Evolutionary conservation across 2,329 filamentous ascomycete species (phyloP).

Genomic region (Talaromyces sp.): DNA sequence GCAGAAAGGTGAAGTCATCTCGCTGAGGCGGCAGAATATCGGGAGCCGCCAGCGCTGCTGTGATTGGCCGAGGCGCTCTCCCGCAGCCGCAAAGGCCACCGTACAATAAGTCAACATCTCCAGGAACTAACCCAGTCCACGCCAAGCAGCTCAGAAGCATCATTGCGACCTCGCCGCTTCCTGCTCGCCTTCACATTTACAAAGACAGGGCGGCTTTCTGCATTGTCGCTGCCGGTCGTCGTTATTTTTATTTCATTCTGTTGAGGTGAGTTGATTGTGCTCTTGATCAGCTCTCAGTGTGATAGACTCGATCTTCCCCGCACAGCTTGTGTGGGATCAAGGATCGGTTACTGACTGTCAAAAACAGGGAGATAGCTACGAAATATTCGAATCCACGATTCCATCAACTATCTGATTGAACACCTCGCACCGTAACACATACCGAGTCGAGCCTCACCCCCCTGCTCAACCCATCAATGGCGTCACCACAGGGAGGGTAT

Average conservation of each 20-base stretch:
- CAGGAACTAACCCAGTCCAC: conserved; percentile 13
- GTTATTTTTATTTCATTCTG: conserved; percentile 1
- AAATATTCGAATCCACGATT: conserved; percentile 19
- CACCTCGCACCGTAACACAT: background rate
- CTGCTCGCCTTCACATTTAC: conserved; percentile 22
- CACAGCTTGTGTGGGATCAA: conserved; percentile 20
- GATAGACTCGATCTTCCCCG: conserved; percentile 20
- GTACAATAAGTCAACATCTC: conserved; percentile 29
- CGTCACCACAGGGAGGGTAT: conserved; percentile 53
- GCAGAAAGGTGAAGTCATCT: background rate
- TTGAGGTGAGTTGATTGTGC: background rate
- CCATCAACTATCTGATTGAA: background rate
- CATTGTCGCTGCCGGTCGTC: conserved; percentile 21
- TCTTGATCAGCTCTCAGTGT: conserved; percentile 21
- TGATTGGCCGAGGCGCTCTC: conserved; percentile 33
- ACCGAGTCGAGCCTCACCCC: background rate
- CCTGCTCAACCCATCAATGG: conserved; percentile 38
- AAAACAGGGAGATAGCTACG: conserved; percentile 27
- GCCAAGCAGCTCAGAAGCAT: conserved; percentile 14
- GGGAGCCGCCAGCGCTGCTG: conserved; percentile 6
- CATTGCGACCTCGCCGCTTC: conserved; percentile 24
- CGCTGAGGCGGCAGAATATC: conserved; percentile 26
- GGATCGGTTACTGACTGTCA: conserved; percentile 24
- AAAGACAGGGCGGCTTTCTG: conserved; percentile 23
- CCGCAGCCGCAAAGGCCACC: conserved; percentile 39